phyloP scores from a whole-genome alignment of 2,329 filamentous ascomycete species.

The Fusarium metavorans region DNA sequence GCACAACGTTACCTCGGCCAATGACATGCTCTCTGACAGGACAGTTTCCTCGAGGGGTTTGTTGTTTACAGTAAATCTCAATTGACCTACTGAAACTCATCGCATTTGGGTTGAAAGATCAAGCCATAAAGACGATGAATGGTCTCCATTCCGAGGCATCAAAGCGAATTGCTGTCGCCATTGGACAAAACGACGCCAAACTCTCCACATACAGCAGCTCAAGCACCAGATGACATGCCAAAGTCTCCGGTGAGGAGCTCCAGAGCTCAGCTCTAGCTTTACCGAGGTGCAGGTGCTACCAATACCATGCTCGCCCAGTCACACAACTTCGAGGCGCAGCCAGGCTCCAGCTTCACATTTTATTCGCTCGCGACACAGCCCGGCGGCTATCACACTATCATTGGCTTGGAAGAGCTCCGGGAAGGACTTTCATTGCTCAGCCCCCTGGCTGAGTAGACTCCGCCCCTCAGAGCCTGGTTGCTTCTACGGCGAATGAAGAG shows the following conservation, averaged over 20 bases:
- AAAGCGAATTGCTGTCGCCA: background rate
- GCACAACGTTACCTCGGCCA: background rate
- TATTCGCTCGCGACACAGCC: background rate
- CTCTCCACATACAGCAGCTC: background rate
- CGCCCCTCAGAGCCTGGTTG: background rate
- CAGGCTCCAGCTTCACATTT: background rate
- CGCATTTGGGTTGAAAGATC: background rate
- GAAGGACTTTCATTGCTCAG: background rate
- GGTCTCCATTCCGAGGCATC: background rate
- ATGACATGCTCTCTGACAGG: background rate
- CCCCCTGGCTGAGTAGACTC: background rate
- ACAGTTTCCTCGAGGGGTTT: background rate
- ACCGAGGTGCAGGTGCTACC: background rate
- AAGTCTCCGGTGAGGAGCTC: background rate
- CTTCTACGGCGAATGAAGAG: background rate
- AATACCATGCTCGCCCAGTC: background rate
- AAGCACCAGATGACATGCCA: background rate
- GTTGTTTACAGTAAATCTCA: accelerated
- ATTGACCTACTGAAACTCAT: background rate
- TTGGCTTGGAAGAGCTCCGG: background rate
- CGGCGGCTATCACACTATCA: background rate
- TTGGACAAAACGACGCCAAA: background rate
- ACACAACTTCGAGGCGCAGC: background rate
- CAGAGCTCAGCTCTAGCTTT: background rate
- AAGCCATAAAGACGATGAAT: background rate